phyloP scores from a whole-genome alignment of 148 eudicot genomes.

The Euryodendron excelsum region DNA sequence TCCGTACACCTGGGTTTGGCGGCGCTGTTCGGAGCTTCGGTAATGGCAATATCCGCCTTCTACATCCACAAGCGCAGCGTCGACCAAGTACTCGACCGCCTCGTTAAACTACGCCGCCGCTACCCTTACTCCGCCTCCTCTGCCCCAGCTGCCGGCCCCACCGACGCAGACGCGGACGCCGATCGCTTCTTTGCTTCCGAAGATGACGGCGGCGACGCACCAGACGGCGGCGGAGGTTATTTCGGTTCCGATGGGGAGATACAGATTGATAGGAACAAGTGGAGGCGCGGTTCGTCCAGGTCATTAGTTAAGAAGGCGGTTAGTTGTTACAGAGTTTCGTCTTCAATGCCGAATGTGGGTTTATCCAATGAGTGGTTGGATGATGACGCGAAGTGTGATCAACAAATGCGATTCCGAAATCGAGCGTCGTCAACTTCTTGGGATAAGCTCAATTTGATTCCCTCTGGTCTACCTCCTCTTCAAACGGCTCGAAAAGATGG shows the following conservation, averaged over 20 bases:
- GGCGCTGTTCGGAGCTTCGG: conserved; percentile 82
- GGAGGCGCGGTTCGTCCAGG: too few relatives aligned
- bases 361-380: conserved; percentile 31
- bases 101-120: conserved; percentile 38
- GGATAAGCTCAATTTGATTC: conserved; percentile 35
- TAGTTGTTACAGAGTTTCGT: conserved; percentile 39
- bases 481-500: conserved; percentile 39
- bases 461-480: conserved; percentile 35
- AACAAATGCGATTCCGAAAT: background rate
- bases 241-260: conserved; percentile 16
- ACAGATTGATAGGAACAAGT: conserved; percentile 21
- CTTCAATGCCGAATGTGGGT: conserved; percentile 50
- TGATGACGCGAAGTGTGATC: conserved; percentile 19
- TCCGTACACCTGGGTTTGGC: conserved; percentile 63
- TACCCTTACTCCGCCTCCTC: background rate
- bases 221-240: background rate
- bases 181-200: background rate
- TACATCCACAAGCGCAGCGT: conserved; percentile 79
- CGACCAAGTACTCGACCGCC: conserved; percentile 64
- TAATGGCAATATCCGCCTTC: conserved; percentile 77
- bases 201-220: conserved; percentile 16
- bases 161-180: too few relatives aligned
- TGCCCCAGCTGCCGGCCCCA: conserved; percentile 5
- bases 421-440: conserved; percentile 31
- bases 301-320: conserved; percentile 12